Evolutionary conservation across 179 eudicot species (phyloP).

Genomic region (Silene coronaria): DNA sequence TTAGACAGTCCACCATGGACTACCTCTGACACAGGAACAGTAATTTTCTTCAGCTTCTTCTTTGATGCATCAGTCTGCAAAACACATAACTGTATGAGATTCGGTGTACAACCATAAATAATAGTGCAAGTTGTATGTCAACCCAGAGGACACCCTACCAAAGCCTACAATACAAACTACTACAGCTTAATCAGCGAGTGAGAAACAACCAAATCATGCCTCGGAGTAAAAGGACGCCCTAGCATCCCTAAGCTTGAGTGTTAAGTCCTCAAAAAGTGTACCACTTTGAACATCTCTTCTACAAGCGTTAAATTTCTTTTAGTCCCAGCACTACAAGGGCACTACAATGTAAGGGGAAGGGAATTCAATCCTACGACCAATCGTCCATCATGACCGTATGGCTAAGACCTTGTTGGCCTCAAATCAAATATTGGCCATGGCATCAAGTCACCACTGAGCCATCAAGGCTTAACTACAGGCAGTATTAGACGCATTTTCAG

Average conservation of each 20-base stretch:
- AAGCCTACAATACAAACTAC: neutral
- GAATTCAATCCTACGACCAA: neutral
- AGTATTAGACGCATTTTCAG: neutral
- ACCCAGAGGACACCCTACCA: neutral
- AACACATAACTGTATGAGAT: neutral
- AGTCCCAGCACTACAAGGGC: neutral
- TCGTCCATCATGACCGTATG: too few species aligned
- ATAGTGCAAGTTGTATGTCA: neutral
- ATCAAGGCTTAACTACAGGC: neutral
- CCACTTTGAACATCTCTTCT: neutral
- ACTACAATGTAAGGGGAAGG: neutral
- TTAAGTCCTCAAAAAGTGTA: neutral
- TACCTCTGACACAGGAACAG: conserved; percentile 57
- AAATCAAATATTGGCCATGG: too few species aligned
- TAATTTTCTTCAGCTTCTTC: conserved; percentile 75
- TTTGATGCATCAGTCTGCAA: conserved; percentile 65
- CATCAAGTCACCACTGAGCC: neutral
- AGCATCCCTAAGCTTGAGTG: neutral
- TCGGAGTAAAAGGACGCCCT: neutral
- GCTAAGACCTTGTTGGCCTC: too few species aligned
- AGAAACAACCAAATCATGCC: neutral
- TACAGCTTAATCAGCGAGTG: neutral
- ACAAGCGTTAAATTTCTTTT: neutral
- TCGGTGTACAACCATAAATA: neutral
- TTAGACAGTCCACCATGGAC: conserved; percentile 59